Evolutionary conservation across 139 green algal genomes (phyloP).

Genomic region (Picochlorum sp.): DNA sequence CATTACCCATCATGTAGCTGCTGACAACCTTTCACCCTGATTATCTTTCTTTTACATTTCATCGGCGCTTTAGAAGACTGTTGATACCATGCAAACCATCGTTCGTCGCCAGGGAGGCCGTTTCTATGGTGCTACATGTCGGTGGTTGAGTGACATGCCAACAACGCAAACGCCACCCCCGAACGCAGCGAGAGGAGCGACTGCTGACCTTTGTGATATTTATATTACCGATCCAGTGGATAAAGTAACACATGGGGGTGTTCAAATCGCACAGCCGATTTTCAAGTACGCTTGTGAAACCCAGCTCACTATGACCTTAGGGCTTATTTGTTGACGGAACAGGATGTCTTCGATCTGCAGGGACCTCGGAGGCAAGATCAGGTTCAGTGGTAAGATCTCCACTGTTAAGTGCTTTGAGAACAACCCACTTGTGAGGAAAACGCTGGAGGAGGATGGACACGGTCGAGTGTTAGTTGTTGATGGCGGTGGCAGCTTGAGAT

Average conservation of each 20-base stretch:
- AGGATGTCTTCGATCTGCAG: constrained; percentile 14
- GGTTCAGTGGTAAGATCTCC: constrained; percentile 56
- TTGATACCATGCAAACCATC: no score
- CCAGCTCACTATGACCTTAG: no score
- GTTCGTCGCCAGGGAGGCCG: neutral
- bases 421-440: constrained; percentile 83
- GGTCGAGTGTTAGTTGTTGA: constrained; percentile 89
- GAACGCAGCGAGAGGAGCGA: constrained; percentile 57
- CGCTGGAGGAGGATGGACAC: constrained; percentile 65
- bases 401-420: constrained; percentile 90
- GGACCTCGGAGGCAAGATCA: constrained; percentile 60
- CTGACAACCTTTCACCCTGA: no score
- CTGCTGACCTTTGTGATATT: constrained; percentile 77
- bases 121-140: neutral
- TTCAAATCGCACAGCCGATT: constrained; percentile 39
- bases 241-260: constrained; percentile 27
- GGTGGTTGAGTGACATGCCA: constrained; percentile 3
- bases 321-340: no score
- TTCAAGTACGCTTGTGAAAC: constrained; percentile 25
- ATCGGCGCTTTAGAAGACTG: no score
- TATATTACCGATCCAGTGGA: constrained; percentile 55
- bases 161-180: constrained; percentile 46
- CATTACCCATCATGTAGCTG: no score
- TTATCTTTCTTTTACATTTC: no score
- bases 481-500: constrained; percentile 74